Evolutionary conservation across 169 alveolate species (phyloP), one percentile per base, ranked within the genome.

Genomic region (Eimeria sp.): DNA sequence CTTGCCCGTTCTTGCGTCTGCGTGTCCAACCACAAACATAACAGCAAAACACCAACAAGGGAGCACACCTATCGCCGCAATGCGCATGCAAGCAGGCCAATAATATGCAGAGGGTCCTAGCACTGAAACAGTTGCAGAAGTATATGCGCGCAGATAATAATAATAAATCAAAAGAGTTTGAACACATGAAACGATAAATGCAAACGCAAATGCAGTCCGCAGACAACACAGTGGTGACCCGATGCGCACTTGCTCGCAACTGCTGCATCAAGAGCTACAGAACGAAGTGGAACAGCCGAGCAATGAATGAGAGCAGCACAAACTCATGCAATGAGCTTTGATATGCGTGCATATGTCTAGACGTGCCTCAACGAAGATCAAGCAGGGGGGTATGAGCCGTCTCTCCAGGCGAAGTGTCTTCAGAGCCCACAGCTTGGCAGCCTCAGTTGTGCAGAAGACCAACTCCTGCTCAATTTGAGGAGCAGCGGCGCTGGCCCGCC

Each of bases 371-470:
- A 95, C 92, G 51, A 96, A 96, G 30, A 96, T 65, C 86, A 96
- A 58, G 25, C 92, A 83, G 61, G 97, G 97, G 4, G 96, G 97
- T 4, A 76, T 63, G 34, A 96, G 72, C 82, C 65, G 58, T 22
- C 96, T 94, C 57, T 86, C 76, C 82, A 75, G n/a, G 54, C 86
- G 93, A 43, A 96, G 92, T 11, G 61, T 51, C 54, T 94, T 94
- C 11, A 96, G 89, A n/a, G 96, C 95, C 57, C 87, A 67, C 61
- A 96, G 95, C 75, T 96, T 96, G n/a, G 96, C 97, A 67, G 80
- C 97, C 43, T 96, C 97, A 2, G 89, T 94, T 16, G 96, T 47
- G 54, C 95, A 70, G 67, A 96, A 96, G 20, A 93, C 58, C 70
- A 96, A 63, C 63, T 86, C 72, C 54, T 96, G 97, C 65, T 96